Evolutionary conservation across 345 rosid species (phyloP).

Genomic region (Ricinus communis): DNA sequence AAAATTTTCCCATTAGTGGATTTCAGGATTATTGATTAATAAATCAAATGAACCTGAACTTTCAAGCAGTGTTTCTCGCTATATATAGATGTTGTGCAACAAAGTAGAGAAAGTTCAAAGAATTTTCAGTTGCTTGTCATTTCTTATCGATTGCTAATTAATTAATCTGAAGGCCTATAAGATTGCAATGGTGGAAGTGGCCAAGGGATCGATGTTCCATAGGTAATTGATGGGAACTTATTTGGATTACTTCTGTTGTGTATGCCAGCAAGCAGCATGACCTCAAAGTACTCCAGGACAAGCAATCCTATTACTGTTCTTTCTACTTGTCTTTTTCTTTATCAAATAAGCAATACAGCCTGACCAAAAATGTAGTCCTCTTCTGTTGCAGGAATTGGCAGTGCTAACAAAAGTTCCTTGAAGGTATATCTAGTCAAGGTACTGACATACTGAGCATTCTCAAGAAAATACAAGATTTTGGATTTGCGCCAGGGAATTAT

Average conservation of each 20-base stretch:
- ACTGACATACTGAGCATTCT: neutral
- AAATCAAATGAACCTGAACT: neutral
- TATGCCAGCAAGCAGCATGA: too few species aligned
- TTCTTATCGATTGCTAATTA: neutral
- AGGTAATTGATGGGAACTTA: neutral
- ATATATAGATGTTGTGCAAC: neutral
- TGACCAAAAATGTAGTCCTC: too few species aligned
- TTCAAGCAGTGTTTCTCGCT: neutral
- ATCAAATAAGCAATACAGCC: too few species aligned
- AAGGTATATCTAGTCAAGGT: too few species aligned
- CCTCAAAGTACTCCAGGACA: too few species aligned
- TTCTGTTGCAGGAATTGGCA: too few species aligned
- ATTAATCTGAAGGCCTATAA: neutral
- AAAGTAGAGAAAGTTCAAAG: neutral
- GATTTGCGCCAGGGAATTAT: neutral
- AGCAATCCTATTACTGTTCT: too few species aligned
- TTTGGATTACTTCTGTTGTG: neutral
- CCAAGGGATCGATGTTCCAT: neutral
- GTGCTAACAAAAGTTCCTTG: too few species aligned
- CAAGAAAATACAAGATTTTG: neutral
- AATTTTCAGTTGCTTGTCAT: neutral
- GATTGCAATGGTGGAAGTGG: neutral
- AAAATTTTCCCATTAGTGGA: conserved; percentile 15
- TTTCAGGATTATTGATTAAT: neutral
- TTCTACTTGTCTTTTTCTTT: too few species aligned